Evolutionary conservation across 2,329 filamentous ascomycete genomes (phyloP), one percentile per base, ranked within the genome.

Genomic region (Aspergillus fischeri): DNA sequence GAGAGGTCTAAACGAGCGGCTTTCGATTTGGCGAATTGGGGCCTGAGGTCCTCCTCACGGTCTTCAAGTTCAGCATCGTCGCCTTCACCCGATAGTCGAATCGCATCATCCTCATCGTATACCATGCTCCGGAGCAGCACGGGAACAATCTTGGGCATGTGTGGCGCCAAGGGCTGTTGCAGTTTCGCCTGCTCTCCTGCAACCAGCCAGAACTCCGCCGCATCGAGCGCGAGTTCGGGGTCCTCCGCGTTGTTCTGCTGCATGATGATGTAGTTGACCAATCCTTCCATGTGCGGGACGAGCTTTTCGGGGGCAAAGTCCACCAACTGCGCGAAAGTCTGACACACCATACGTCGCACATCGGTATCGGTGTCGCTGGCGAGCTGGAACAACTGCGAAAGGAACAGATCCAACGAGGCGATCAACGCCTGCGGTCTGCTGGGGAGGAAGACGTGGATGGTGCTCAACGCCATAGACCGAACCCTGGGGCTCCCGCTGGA

Each of bases 171-270:
- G 0, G 86, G 83, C 63, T 86, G 83, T 78, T 91, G 91, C 53
- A 97, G 78, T 58, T 88, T 84, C 45, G 90, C 84, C 70, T 96
- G 91, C 72, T 97, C 94, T 59, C 92, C 92, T 21, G 96, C 87
- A 42, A 91, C 91, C 48, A 99, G 84, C 92, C 95, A 99, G 71
- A 99, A 99, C 73, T 99, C 94, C 4, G 94, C 92, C 8, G 94
- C 94, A 72, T 99, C 94, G 63, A 95, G 87, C 41, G 93, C 92
- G 57, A 99, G 81, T 45, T 97, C 92, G 55, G 92, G 88, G 63
- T 97, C 92, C 27, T 92, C 87, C 25, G 78, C 76, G 61, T 87
- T 88, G 73, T 88, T 86, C 73, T 99, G 94, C 72, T 99, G 94
- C 29, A 86, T 81, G 57, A 97, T 84, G 73, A 97, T 94, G 71